A percentile compares a stretch with the other conserved stretches of the same genome.
These are phyloP conservation scores for Solanum okadae DNA, from an alignment of 257 asterid genomes.

Conservation along the genomic window DNA sequence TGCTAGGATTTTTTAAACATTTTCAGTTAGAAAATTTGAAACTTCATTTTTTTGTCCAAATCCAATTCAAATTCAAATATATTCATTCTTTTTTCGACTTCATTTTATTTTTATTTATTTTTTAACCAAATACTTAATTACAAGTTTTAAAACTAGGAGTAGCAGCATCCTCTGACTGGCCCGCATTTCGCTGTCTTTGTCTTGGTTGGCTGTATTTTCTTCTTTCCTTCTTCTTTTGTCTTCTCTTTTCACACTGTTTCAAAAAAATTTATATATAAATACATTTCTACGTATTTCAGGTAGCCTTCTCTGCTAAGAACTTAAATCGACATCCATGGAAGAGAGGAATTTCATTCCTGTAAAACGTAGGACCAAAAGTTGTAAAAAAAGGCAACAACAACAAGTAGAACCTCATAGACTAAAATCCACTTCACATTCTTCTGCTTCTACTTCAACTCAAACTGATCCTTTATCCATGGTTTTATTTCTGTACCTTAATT, in stretches of 20 bases:
- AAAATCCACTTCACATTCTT: not conserved
- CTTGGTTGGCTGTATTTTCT: conserved; percentile 7
- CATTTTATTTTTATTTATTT: not conserved
- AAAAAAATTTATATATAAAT: not conserved
- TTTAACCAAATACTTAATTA: not conserved
- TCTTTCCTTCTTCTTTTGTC: conserved; percentile 1
- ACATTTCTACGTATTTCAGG: not conserved
- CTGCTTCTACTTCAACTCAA: conserved; percentile 9
- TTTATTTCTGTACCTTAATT: not conserved
- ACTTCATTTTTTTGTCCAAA: not conserved
- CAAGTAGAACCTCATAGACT: not conserved
- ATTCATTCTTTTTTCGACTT: not conserved
- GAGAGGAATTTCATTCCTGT: not conserved
- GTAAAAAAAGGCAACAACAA: not conserved
- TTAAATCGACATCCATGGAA: conserved; percentile 3
- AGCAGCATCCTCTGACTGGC: conserved; percentile 9
- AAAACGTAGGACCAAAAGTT: not conserved
- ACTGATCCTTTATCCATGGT: conserved; percentile 13
- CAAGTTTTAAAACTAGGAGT: not conserved
- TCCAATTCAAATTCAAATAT: not conserved
- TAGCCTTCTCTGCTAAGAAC: not conserved
- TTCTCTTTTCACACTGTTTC: conserved; percentile 2
- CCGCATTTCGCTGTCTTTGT: conserved; percentile 18
- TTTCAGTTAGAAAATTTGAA: not conserved
- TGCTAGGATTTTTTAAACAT: not conserved